A percentile compares a stretch with the other conserved stretches of the same genome.
Evolutionary conservation across 2,329 filamentous ascomycete genomes (phyloP).

Genomic region (Xylariales sp.): DNA sequence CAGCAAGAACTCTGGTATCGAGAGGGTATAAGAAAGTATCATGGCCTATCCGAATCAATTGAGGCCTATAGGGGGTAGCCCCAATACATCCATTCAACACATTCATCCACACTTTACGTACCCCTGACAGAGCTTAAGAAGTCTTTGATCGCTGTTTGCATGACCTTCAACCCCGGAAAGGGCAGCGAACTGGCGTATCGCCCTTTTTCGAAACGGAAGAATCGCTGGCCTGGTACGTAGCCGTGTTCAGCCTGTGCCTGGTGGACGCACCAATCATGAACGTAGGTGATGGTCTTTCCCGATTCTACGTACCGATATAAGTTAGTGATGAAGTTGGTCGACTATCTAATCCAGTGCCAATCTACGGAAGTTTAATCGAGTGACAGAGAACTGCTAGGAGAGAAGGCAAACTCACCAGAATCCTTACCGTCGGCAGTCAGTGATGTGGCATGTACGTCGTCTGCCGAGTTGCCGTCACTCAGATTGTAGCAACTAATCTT

Average conservation of each 20-base stretch:
- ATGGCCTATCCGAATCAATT: no score
- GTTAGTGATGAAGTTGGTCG: no score
- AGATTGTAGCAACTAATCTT: conserved; percentile 40
- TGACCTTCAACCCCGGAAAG: conserved; percentile 34
- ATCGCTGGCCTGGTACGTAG: conserved; percentile 35
- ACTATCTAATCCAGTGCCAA: no score
- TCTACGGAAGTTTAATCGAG: no score
- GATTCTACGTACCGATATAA: conserved; percentile 19
- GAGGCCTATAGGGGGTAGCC: no score
- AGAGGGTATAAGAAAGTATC: no score
- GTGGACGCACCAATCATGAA: conserved; percentile 40
- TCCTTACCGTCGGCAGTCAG: conserved; percentile 28
- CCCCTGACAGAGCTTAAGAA: conserved; percentile 27
- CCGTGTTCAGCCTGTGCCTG: conserved; percentile 26
- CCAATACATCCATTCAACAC: no score
- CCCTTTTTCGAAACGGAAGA: conserved; percentile 39
- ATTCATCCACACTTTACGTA: neutral
- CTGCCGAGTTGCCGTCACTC: conserved; percentile 26
- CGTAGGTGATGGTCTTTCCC: conserved; percentile 33
- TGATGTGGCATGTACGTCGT: conserved; percentile 34
- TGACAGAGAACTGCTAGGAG: no score
- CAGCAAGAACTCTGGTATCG: no score
- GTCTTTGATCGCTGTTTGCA: conserved; percentile 27
- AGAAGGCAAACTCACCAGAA: conserved; percentile 24
- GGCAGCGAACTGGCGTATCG: conserved; percentile 34